Conservation (phyloP, 768 basidiomycete genomes). For the Xanthoconium purpureum region DNA sequence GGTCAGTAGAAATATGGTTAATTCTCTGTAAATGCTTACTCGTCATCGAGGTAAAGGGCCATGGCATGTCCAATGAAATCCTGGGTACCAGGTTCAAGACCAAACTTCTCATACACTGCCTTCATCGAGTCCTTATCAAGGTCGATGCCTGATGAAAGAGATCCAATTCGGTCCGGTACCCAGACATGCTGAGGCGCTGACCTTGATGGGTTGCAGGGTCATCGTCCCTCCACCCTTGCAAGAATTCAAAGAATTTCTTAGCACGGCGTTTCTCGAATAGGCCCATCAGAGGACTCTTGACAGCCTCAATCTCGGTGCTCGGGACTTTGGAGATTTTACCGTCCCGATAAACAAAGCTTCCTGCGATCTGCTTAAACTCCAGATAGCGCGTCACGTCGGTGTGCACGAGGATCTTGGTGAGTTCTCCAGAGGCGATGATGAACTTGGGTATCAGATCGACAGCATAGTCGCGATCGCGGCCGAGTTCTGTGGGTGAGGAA, state of each 20-base stretch:
- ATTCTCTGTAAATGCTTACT: constrained; percentile 51
- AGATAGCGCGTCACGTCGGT: constrained; percentile 98
- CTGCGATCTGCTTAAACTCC: constrained; percentile 99
- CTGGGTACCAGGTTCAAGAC: constrained; percentile 94
- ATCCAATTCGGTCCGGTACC: background rate
- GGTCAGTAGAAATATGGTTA: constrained; percentile 7
- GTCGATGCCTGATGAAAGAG: constrained; percentile 59
- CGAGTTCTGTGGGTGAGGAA: constrained; percentile 76
- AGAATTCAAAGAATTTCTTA: constrained; percentile 97
- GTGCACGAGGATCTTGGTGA: constrained; percentile 97
- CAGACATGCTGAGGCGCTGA: constrained; percentile 29
- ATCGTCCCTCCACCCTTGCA: constrained; percentile 93
- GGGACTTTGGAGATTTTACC: constrained; percentile 97
- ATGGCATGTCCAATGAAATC: constrained; percentile 99
- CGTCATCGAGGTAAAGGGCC: constrained; percentile 97
- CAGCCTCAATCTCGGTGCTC: constrained; percentile 95
- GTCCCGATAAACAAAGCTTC: constrained; percentile 96
- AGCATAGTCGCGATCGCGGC: constrained; percentile 96
- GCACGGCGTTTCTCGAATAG: constrained; percentile 97
- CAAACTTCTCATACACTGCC: constrained; percentile 94
- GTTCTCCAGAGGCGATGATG: constrained; percentile 96
- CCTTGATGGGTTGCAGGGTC: constrained; percentile 98
- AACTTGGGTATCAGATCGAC: constrained; percentile 99
- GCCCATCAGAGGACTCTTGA: constrained; percentile 95
- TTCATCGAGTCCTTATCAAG: constrained; percentile 92